Base-by-base conservation (phyloP, 306 rosid genomes). In the Quercus parvula region DNA sequence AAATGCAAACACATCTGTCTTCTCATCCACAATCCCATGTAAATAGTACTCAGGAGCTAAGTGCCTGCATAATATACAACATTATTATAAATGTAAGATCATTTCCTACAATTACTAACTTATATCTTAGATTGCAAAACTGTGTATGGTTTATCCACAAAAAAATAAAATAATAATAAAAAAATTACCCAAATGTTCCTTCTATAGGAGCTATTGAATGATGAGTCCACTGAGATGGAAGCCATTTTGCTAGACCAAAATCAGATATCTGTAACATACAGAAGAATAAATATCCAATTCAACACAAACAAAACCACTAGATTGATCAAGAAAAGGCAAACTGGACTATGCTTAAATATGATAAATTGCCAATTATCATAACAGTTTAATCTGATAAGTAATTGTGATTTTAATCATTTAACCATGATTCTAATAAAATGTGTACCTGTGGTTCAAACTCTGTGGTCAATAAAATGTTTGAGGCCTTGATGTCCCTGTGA, bases 191-290 rank as follows among this genome's bases (percentile, higher is more conserved):
- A 90, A 93, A 93, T 86, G 98, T 94, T 15, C 98, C 99, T 87
- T 95, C 99, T 72, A 93, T 95, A 33, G 99, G 99, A 77, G 90
- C 96, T 68, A 95, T 95, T 74, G 99, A 95, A 77, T 95, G 98
- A 81, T 95, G 99, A 82, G 93, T 88, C 99, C 97, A 93, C 66
- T 95, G 94, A 51, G 92, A 91, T 62, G 99, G 99, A 57, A 95
- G 98, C 99, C 99, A 95, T 75, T 93, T 95, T n/a, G 98, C 98
- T 46, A 95, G 83, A 71, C 99, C 99, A 84, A 95, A 95, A 91
- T 95, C 99, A 44, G 98, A 95, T 81, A 95, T 95, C 97, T 95
- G 77, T 70, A 57, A 69, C 41, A 76, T 59, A 24, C 19, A 69
- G 24, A 71, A 61, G 54, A 78, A 35, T 63, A 7, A 71, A 54